Evolutionary conservation across 441 rosid species (phyloP).

Genomic region (Croton setiger): DNA sequence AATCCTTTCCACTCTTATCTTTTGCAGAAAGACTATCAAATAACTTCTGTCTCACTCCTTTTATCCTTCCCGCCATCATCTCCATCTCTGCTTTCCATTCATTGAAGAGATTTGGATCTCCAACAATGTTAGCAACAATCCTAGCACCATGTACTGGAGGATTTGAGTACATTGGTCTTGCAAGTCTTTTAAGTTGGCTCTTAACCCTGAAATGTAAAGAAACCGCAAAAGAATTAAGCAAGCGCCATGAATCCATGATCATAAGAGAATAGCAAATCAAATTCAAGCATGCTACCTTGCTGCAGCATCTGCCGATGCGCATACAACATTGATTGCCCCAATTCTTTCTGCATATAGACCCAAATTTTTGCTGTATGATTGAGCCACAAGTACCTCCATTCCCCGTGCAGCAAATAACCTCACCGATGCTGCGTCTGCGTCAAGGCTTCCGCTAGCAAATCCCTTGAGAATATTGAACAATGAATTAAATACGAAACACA

Average conservation of each 20-base stretch:
- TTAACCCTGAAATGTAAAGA: slow-evolving; percentile 57
- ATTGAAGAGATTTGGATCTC: slow-evolving; percentile 66
- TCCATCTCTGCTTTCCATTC: slow-evolving; percentile 99
- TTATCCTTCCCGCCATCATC: slow-evolving; percentile 96
- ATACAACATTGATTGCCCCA: slow-evolving; percentile 87
- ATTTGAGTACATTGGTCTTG: slow-evolving; percentile 96
- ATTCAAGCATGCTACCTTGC: slow-evolving; percentile 43
- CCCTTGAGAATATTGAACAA: slow-evolving; percentile 46
- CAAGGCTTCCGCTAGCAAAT: slow-evolving; percentile 99
- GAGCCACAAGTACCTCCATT: slow-evolving; percentile 90
- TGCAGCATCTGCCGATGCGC: slow-evolving; percentile 88
- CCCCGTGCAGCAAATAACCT: slow-evolving; percentile 84
- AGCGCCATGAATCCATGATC: background rate
- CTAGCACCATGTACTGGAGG: slow-evolving; percentile 96
- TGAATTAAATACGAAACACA: slow-evolving; percentile 1
- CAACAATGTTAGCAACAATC: slow-evolving; percentile 86
- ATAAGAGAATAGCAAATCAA: slow-evolving; percentile 2
- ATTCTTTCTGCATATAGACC: slow-evolving; percentile 95
- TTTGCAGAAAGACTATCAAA: slow-evolving; percentile 66
- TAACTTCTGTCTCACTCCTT: slow-evolving; percentile 73
- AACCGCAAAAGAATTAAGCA: background rate
- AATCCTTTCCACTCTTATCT: slow-evolving; percentile 87
- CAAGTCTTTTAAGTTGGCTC: slow-evolving; percentile 95
- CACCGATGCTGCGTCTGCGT: slow-evolving; percentile 81
- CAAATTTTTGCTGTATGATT: slow-evolving; percentile 94